These are phyloP conservation scores for Solanum sparsipilum DNA, from an alignment of 257 asterid genomes.

Conservation along the genomic window DNA sequence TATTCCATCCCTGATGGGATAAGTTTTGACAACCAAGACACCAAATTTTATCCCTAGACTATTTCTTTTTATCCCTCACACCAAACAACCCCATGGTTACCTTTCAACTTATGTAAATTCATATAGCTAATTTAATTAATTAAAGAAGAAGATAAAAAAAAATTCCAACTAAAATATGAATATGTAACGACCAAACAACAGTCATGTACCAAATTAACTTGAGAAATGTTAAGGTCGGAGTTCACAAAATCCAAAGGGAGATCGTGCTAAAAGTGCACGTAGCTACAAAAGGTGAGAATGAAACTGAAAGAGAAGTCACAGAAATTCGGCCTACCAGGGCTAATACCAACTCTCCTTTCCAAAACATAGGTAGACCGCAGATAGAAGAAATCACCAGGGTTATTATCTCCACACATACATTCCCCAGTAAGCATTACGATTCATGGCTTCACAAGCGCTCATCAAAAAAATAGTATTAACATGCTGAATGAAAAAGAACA, in stretches of 20 bases:
- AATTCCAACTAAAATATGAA: not conserved
- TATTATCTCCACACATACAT: not conserved
- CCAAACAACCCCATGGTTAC: not conserved
- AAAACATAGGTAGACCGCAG: not conserved
- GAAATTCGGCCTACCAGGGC: not conserved
- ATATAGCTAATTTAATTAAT: no score
- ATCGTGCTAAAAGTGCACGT: not conserved
- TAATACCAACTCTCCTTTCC: not conserved
- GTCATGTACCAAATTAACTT: not conserved
- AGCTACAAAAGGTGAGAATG: not conserved
- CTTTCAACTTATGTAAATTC: not conserved
- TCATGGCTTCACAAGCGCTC: not conserved
- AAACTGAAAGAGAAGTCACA: not conserved
- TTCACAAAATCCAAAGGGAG: not conserved
- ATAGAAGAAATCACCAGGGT: not conserved
- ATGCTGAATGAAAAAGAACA: not conserved
- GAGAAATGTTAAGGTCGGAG: not conserved
- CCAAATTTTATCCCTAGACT: no score
- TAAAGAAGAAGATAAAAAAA: no score
- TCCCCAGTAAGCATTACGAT: not conserved
- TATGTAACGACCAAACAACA: not conserved
- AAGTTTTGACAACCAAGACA: not conserved
- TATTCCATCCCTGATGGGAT: no score
- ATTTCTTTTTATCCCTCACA: not conserved
- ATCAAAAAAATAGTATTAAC: not conserved